A percentile compares a stretch with the other conserved stretches of the same genome.
Conservation (phyloP, 2,329 filamentous ascomycete genomes). For the Pseudohalonectria lignicola region DNA sequence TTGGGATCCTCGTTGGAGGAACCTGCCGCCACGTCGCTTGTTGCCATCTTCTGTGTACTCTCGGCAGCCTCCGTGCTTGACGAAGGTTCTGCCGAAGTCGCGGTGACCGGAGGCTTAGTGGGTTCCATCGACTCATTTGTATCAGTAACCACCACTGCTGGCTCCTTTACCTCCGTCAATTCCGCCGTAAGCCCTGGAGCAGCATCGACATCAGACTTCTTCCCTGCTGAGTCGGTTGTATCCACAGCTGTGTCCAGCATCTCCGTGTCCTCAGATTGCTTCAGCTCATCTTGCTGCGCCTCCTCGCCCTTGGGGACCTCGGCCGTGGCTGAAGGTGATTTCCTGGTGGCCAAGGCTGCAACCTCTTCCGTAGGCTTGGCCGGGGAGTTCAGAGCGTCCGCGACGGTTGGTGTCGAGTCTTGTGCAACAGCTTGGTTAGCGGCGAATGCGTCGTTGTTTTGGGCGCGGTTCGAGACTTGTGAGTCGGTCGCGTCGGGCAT, state of each 20-base stretch:
- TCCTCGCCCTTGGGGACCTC: no score
- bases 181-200: neutral
- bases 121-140: no score
- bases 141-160: no score
- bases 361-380: slow-evolving; percentile 3
- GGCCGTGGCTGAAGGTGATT: no score
- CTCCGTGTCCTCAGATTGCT: slow-evolving; percentile 1
- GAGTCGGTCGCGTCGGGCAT: no score
- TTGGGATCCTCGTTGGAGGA: slow-evolving; percentile 23
- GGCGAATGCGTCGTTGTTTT: slow-evolving; percentile 14
- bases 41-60: slow-evolving; percentile 10
- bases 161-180: neutral
- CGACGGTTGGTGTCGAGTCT: slow-evolving; percentile 4
- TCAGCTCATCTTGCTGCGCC: no score
- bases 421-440: slow-evolving; percentile 13
- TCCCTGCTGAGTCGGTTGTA: neutral
- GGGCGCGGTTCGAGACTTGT: slow-evolving; percentile 6
- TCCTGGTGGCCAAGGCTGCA: no score
- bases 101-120: no score
- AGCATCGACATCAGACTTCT: neutral
- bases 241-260: neutral
- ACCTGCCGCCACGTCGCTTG: slow-evolving; percentile 9
- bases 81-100: neutral
- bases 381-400: slow-evolving; percentile 2
- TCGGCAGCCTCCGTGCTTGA: slow-evolving; percentile 4